These are phyloP conservation scores for Trypanosoma boissoni DNA, from an alignment of 208 protist genomes.

Conservation along the genomic window DNA sequence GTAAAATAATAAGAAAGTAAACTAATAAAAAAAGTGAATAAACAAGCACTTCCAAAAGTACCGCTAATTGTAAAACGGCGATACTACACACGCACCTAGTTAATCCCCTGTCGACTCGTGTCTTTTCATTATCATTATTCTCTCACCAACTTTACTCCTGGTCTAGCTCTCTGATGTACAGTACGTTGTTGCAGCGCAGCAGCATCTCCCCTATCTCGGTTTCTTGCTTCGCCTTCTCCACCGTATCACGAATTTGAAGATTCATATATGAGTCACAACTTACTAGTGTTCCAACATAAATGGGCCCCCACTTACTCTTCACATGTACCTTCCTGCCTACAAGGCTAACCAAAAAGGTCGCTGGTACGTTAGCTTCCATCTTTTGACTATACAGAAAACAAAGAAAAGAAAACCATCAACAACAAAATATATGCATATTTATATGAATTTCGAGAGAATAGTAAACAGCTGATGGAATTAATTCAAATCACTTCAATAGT, in stretches of 20 bases:
- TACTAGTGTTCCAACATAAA: slow-evolving; percentile 95
- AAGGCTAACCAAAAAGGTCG: slow-evolving; percentile 92
- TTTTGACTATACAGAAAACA: slow-evolving; percentile 18
- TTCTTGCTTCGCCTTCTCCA: slow-evolving; percentile 71
- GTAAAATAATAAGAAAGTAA: neutral
- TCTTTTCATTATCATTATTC: neutral
- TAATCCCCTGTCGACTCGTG: neutral
- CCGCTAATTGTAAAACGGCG: neutral
- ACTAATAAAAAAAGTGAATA: neutral
- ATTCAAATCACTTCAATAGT: too few species aligned
- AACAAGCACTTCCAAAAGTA: slow-evolving; percentile 9
- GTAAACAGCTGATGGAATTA: too few species aligned
- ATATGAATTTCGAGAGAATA: too few species aligned
- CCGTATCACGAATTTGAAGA: slow-evolving; percentile 87
- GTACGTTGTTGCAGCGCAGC: slow-evolving; percentile 87
- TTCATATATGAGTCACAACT: slow-evolving; percentile 98
- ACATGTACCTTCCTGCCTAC: slow-evolving; percentile 94
- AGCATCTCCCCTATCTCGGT: slow-evolving; percentile 84
- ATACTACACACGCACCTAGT: too few species aligned
- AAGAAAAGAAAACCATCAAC: slow-evolving; percentile 16
- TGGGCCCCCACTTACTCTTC: slow-evolving; percentile 98
- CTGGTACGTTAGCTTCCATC: slow-evolving; percentile 75
- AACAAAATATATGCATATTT: too few species aligned
- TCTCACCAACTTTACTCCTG: slow-evolving; percentile 8
- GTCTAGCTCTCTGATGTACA: slow-evolving; percentile 79